phyloP scores from a whole-genome alignment of 306 rosid genomes.

The Morella rubra region DNA sequence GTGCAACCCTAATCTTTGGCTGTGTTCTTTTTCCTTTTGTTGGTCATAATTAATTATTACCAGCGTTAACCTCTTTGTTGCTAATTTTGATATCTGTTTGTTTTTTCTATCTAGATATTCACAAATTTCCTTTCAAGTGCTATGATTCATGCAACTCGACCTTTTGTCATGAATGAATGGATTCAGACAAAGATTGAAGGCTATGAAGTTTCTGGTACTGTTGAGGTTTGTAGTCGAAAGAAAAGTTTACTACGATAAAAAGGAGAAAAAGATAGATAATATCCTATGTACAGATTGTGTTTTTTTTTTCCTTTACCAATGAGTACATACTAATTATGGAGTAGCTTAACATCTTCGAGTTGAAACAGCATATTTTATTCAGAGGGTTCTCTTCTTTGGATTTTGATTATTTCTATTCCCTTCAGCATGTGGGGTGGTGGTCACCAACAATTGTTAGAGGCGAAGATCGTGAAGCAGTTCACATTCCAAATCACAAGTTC shows the following conservation, averaged over 20 bases:
- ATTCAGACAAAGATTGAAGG: constrained; percentile 95
- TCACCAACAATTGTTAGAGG: constrained; percentile 94
- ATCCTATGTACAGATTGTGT: not conserved
- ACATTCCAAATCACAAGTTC: constrained; percentile 95
- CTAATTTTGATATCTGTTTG: constrained; percentile 21
- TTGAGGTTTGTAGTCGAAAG: constrained; percentile 67
- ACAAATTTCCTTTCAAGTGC: constrained; percentile 96
- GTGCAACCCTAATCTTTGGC: constrained; percentile 37
- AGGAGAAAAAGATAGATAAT: not conserved
- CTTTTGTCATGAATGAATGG: constrained; percentile 92
- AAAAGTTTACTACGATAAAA: not conserved
- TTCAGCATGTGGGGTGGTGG: constrained; percentile 99
- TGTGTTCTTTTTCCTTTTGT: constrained; percentile 6
- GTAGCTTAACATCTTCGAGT: not conserved
- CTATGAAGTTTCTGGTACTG: constrained; percentile 94
- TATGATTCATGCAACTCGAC: constrained; percentile 96
- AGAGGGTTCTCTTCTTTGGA: constrained; percentile 13
- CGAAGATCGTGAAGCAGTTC: constrained; percentile 97
- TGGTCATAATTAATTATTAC: constrained; percentile 12
- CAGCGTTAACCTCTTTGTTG: not conserved
- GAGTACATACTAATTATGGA: not conserved
- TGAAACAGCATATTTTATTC: constrained; percentile 9
- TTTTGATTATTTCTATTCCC: constrained; percentile 32
- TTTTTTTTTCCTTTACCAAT: not conserved
- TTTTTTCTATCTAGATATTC: constrained; percentile 60